phyloP scores from a whole-genome alignment of 2,329 filamentous ascomycete genomes.

The Botrytis tulipae region DNA sequence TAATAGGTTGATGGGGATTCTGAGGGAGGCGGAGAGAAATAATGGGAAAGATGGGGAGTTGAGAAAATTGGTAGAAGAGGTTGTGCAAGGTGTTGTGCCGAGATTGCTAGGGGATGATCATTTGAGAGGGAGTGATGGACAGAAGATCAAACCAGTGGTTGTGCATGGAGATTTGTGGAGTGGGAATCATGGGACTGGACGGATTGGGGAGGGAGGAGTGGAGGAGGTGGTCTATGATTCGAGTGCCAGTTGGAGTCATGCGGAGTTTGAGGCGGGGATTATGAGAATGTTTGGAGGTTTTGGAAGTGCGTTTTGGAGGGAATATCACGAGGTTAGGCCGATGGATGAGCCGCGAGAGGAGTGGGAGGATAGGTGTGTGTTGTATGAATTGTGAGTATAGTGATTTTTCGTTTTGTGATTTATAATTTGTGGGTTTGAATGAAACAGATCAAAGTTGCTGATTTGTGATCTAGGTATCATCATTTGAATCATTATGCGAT shows the following conservation, averaged over 20 bases:
- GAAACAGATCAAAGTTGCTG: constrained; percentile 5
- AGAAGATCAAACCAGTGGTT: constrained; percentile 69
- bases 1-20: constrained; percentile 66
- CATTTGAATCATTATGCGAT: constrained; percentile 74
- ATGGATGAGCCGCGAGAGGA: constrained; percentile 79
- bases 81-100: constrained; percentile 66
- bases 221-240: constrained; percentile 84
- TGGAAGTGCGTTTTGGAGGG: constrained; percentile 65
- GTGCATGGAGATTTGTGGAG: constrained; percentile 94
- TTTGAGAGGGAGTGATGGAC: constrained; percentile 51
- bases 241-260: constrained; percentile 78
- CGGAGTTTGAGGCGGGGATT: constrained; percentile 87
- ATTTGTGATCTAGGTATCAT: constrained; percentile 62
- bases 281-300: constrained; percentile 98
- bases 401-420: not conserved
- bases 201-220: constrained; percentile 52
- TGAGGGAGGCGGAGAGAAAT: constrained; percentile 53
- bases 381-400: constrained; percentile 76
- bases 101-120: constrained; percentile 68
- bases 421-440: not conserved
- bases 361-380: constrained; percentile 75
- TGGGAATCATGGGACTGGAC: constrained; percentile 72
- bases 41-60: constrained; percentile 67
- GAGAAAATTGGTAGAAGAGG: constrained; percentile 60
- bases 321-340: constrained; percentile 73